Percentiles rank a stretch among this genome's conserved stretches.
Evolutionary conservation across 169 alveolate genomes (phyloP).

Genomic region (Eimeria necatrix): DNA sequence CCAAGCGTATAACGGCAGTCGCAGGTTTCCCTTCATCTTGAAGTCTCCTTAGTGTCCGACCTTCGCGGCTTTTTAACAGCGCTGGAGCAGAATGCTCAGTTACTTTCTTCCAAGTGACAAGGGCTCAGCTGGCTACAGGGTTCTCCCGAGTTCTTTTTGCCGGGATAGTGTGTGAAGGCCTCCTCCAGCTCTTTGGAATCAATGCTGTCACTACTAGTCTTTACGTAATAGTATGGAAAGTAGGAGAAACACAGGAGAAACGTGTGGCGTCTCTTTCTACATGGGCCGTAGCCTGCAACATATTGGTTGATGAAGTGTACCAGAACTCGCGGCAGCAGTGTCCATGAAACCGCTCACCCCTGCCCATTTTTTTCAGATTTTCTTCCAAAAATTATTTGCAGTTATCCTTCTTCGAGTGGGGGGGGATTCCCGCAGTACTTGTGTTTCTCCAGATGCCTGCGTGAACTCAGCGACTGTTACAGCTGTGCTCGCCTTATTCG

Average conservation of each 20-base stretch:
- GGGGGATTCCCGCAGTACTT: no score
- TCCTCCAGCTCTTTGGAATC: background rate
- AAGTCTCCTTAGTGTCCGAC: background rate
- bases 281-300: no score
- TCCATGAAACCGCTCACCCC: background rate
- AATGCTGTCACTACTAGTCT: no score
- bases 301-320: no score
- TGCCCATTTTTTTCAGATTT: background rate
- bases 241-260: no score
- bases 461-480: background rate
- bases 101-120: background rate
- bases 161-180: background rate
- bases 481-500: background rate
- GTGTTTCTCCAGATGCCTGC: background rate
- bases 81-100: no score
- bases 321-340: no score
- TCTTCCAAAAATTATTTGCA: no score
- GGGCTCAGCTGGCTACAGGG: background rate
- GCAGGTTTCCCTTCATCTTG: background rate
- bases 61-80: no score
- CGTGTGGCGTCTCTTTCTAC: no score
- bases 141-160: background rate
- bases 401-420: no score
- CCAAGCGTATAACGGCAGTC: constrained; percentile 13
- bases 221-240: no score